Percentiles rank a stretch among this genome's conserved stretches.
Evolutionary conservation across 2,329 filamentous ascomycete species (phyloP).

Genomic region (Fusarium compactum): DNA sequence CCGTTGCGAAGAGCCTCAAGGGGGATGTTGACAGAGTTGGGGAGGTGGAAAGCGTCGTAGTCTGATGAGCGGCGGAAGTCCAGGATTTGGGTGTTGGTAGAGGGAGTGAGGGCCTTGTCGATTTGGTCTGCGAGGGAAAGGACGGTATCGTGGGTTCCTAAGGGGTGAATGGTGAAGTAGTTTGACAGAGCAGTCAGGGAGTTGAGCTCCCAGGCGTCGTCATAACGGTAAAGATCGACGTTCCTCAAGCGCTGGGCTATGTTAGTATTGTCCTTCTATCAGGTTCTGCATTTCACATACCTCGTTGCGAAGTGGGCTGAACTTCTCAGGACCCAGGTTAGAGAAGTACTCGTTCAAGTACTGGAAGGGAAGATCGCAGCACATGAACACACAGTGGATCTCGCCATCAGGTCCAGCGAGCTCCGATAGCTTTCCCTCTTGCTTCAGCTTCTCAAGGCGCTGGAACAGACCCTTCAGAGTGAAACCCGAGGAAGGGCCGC

Average conservation of each 20-base stretch:
- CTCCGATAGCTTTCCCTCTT: slow-evolving; percentile 57
- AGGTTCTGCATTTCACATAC: slow-evolving; percentile 30
- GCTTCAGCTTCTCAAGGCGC: slow-evolving; percentile 61
- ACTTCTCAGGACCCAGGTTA: slow-evolving; percentile 62
- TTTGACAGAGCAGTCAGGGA: slow-evolving; percentile 55
- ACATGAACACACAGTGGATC: slow-evolving; percentile 69
- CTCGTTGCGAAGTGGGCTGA: slow-evolving; percentile 61
- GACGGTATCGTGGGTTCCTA: slow-evolving; percentile 43
- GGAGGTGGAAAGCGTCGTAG: slow-evolving; percentile 58
- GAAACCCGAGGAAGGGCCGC: slow-evolving; percentile 71
- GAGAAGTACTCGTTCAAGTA: slow-evolving; percentile 70
- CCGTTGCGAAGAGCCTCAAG: slow-evolving; percentile 54
- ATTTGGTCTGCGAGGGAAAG: slow-evolving; percentile 45
- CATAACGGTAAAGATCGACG: slow-evolving; percentile 66
- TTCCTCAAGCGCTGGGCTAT: slow-evolving; percentile 56
- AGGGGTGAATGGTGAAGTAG: slow-evolving; percentile 49
- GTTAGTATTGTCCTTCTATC: slow-evolving; percentile 28
- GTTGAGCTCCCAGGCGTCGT: slow-evolving; percentile 65
- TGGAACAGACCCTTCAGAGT: slow-evolving; percentile 65
- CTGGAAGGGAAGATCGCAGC: slow-evolving; percentile 72
- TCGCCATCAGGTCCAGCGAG: slow-evolving; percentile 60
- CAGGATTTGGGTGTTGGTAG: slow-evolving; percentile 54
- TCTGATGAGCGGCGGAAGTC: slow-evolving; percentile 59
- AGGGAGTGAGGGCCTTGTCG: slow-evolving; percentile 43
- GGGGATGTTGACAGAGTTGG: slow-evolving; percentile 60